Percentiles rank a stretch among this genome's conserved stretches.
phyloP scores from a whole-genome alignment of 2,329 filamentous ascomycete species.

The Mycosphaerella sp. region DNA sequence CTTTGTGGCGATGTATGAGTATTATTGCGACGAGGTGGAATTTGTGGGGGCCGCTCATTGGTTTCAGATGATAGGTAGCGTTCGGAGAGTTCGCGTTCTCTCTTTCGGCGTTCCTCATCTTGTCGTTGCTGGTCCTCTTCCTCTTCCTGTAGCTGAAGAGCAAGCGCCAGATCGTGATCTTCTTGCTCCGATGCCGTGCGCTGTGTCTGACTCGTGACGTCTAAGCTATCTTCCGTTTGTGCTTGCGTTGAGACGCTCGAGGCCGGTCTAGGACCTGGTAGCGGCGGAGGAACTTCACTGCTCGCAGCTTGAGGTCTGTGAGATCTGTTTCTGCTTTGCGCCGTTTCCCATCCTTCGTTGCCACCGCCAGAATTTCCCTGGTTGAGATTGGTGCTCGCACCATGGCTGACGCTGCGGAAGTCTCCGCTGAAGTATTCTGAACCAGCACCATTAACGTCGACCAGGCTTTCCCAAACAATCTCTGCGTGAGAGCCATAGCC shows the following conservation, averaged over 20 bases:
- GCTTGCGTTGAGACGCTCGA: slow-evolving; percentile 11
- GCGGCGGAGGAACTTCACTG: slow-evolving; percentile 21
- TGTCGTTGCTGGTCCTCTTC: slow-evolving; percentile 72
- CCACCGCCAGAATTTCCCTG: slow-evolving; percentile 27
- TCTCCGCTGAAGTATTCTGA: slow-evolving; percentile 86
- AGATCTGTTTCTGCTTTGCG: slow-evolving; percentile 36
- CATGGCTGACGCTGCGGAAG: slow-evolving; percentile 73
- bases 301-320: slow-evolving; percentile 11
- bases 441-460: slow-evolving; percentile 76
- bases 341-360: slow-evolving; percentile 52
- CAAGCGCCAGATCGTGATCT: slow-evolving; percentile 74
- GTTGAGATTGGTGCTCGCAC: slow-evolving; percentile 29
- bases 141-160: slow-evolving; percentile 88
- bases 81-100: slow-evolving; percentile 64
- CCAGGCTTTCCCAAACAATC: slow-evolving; percentile 91
- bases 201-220: slow-evolving; percentile 8
- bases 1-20: slow-evolving; percentile 19
- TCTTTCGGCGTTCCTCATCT: slow-evolving; percentile 51
- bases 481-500: slow-evolving; percentile 84
- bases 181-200: slow-evolving; percentile 63
- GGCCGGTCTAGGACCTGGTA: slow-evolving; percentile 26
- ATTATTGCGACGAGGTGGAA: slow-evolving; percentile 25
- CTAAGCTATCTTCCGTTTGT: neutral
- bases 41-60: slow-evolving; percentile 38
- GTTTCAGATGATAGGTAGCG: slow-evolving; percentile 54